Base-by-base conservation (phyloP, 140 eudicot genomes). In the Stevia rebaudiana region DNA sequence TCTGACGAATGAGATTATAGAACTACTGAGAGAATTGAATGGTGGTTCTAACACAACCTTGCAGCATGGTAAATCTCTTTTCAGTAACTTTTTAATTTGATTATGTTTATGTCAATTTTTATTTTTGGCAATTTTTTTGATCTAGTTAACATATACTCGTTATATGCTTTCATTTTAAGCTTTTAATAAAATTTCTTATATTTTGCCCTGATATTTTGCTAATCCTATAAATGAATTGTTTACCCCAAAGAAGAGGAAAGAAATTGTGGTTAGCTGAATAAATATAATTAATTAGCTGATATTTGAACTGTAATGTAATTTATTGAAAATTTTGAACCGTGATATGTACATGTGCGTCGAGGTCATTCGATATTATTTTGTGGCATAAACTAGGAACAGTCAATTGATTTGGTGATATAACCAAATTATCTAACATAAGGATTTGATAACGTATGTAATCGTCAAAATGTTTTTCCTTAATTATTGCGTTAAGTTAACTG, bases 61-160 rank as follows among this genome's bases (percentile, higher is more conserved):
- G 67, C 96, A 83, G 43, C 83, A 70, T 48, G 95, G 99, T 92
- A 61, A 47, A 82, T 82, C 43, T 36, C 10, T 39, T 24, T 74
- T 56, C 18, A 25, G 43, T 47, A 33, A 37, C 63, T 56, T 35
- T 11, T 16, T 49, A 1, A 1, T 65, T 8, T 17, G 51, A 36
- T 60, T n/a, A 31, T 61, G 62, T 22, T 47, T 24, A 10, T 59
- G 19, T n/a, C n/a, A n/a, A n/a, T 40, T 36, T 47, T 23, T 13
- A 13, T n/a, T 53, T 2, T 16, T 47, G 24, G 9, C 30, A 30
- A 30, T 2, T 15, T 28, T 55, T 55, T 53, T 1, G 19, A 53
- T 53, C 4, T 28, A 6, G 15, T 15, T 56, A 30, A 15, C 42
- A 30, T 50, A 50, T 50, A 11, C n/a, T 49, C 22, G 31, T 10